phyloP scores from a whole-genome alignment of 495 filamentous ascomycete species.

The Hypoxylon cercidicola region DNA sequence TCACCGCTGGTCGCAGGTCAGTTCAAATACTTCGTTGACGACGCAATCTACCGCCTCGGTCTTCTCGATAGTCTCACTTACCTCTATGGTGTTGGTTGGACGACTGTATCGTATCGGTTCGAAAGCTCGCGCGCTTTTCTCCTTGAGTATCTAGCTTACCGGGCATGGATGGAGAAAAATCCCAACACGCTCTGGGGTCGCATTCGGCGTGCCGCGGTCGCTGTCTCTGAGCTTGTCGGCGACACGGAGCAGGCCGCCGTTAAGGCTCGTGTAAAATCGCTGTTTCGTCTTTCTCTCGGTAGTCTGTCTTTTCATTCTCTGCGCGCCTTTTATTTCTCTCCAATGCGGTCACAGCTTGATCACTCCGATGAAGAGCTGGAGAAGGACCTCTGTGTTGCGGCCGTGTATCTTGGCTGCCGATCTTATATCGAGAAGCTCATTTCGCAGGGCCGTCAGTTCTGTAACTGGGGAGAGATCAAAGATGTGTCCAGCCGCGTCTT shows the following conservation, averaged over 20 bases:
- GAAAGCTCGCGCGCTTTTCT: background rate
- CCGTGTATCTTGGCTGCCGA: slow-evolving; percentile 10
- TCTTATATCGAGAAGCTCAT: slow-evolving; percentile 3
- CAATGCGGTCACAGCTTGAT: background rate
- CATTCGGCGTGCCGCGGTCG: slow-evolving; percentile 11
- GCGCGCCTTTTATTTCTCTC: background rate
- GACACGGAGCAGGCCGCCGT: slow-evolving; percentile 1
- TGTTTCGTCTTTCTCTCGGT: slow-evolving; percentile 1
- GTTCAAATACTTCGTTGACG: slow-evolving; percentile 17
- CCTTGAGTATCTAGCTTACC: slow-evolving; percentile 9
- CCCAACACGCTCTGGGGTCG: slow-evolving; percentile 3
- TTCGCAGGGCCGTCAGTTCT: background rate
- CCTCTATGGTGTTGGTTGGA: background rate
- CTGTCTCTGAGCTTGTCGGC: slow-evolving; percentile 14
- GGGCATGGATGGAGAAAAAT: background rate
- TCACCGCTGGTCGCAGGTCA: slow-evolving; percentile 12
- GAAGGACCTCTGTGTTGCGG: slow-evolving; percentile 15
- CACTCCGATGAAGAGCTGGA: slow-evolving; percentile 7
- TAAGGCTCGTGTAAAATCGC: slow-evolving; percentile 10
- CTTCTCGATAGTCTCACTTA: slow-evolving; percentile 1
- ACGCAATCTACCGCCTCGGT: slow-evolving; percentile 10
- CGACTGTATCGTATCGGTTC: background rate
- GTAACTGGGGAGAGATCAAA: background rate
- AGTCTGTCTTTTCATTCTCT: no score
- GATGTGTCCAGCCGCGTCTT: slow-evolving; percentile 1